Percentiles rank a stretch among this genome's conserved stretches.
These are phyloP conservation scores for Epichloe scottii DNA, from an alignment of 2,329 filamentous ascomycete genomes.

Conservation along the genomic window DNA sequence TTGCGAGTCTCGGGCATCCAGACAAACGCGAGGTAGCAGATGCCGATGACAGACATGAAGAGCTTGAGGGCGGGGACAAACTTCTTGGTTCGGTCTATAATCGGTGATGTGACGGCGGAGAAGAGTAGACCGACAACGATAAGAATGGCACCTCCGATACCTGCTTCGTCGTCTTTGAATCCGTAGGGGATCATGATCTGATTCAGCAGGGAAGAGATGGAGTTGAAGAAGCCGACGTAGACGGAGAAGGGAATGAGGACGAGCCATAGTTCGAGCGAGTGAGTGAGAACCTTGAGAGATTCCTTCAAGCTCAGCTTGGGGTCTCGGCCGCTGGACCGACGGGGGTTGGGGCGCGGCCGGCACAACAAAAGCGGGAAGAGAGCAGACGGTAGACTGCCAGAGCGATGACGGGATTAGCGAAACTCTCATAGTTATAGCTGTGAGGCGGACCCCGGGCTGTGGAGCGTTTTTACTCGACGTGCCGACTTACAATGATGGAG, in stretches of 20 bases:
- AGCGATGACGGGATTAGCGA: background rate
- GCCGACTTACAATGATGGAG: constrained; percentile 57
- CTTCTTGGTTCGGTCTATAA: constrained; percentile 74
- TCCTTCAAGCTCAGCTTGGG: constrained; percentile 37
- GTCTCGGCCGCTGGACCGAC: constrained; percentile 54
- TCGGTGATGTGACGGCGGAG: constrained; percentile 63
- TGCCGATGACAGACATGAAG: constrained; percentile 59
- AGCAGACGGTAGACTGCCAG: constrained; percentile 31
- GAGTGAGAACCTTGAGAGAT: constrained; percentile 38
- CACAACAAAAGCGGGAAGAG: constrained; percentile 70
- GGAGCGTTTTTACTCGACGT: too few relatives aligned
- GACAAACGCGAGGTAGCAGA: constrained; percentile 65
- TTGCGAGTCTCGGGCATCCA: constrained; percentile 55
- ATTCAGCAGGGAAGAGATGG: constrained; percentile 73
- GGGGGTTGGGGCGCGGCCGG: constrained; percentile 67
- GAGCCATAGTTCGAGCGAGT: constrained; percentile 64
- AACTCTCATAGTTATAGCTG: too few relatives aligned
- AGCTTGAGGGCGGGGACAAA: constrained; percentile 64
- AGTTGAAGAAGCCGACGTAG: constrained; percentile 92
- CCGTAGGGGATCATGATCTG: constrained; percentile 82
- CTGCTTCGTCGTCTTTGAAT: constrained; percentile 71
- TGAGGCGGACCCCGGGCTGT: too few relatives aligned
- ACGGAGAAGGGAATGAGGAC: constrained; percentile 68
- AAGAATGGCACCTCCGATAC: constrained; percentile 77
- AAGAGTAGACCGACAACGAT: constrained; percentile 77